Evolutionary conservation across 257 asterid genomes (phyloP).

Genomic region (Cordia subcordata): DNA sequence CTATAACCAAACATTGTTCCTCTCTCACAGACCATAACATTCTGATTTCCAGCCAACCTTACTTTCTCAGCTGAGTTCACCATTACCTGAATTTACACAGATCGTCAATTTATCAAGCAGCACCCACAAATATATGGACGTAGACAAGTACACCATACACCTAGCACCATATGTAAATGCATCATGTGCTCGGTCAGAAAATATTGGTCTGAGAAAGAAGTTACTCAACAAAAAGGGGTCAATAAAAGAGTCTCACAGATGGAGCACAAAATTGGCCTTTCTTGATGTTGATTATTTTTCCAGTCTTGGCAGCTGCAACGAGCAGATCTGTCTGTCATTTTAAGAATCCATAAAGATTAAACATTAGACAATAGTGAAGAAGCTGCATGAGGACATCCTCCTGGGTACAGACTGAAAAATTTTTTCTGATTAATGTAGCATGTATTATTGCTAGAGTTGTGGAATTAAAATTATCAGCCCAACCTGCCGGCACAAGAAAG

Average conservation of each 20-base stretch:
- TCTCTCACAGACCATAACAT: conserved; percentile 98
- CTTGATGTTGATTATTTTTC: conserved; percentile 77
- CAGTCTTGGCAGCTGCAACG: conserved; percentile 92
- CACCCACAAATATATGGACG: neutral
- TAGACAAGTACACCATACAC: neutral
- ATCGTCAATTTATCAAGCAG: conserved; percentile 7
- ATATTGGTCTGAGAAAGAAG: neutral
- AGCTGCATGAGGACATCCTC: neutral
- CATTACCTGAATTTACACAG: conserved; percentile 63
- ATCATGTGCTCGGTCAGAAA: neutral
- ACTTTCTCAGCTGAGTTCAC: conserved; percentile 86
- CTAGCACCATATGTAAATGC: neutral
- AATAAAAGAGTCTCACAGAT: conserved; percentile 36
- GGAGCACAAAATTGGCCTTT: conserved; percentile 97
- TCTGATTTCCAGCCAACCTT: conserved; percentile 89
- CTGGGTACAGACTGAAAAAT: neutral
- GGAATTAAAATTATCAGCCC: neutral
- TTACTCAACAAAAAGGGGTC: neutral
- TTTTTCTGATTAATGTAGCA: neutral
- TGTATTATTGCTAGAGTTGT: neutral
- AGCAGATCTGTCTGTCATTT: conserved; percentile 80
- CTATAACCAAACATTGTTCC: conserved; percentile 99
- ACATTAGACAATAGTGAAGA: neutral
- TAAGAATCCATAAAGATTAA: conserved; percentile 15
- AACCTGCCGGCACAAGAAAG: conserved; percentile 97